These are phyloP conservation scores for Conticribra weissflogii DNA, from an alignment of 108 stramenopile genomes.

Conservation along the genomic window DNA sequence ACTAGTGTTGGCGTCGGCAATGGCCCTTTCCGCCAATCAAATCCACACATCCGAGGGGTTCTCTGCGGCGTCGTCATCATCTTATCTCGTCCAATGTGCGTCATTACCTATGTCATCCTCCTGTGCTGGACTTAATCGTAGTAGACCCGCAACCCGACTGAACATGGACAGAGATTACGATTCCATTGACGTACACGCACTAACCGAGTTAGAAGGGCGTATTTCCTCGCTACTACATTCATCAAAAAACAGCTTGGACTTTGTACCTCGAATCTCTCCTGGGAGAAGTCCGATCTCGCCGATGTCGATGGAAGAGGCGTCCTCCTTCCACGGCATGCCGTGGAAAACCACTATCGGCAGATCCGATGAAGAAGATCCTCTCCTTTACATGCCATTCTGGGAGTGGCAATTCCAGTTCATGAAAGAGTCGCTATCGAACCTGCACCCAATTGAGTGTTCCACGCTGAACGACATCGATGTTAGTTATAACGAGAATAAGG, in stretches of 20 bases:
- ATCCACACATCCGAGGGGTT: conserved; percentile 4
- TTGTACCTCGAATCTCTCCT: conserved; percentile 14
- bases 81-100: not conserved
- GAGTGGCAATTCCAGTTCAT: conserved; percentile 87
- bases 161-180: conserved; percentile 1
- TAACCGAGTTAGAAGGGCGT: conserved; percentile 28
- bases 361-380: conserved; percentile 49
- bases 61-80: conserved; percentile 8
- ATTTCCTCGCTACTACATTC: conserved; percentile 13
- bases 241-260: not conserved
- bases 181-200: conserved; percentile 11
- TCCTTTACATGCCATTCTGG: conserved; percentile 91
- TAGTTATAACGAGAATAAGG: conserved; percentile 66
- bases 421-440: conserved; percentile 67
- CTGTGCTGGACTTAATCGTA: not conserved
- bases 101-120: not conserved
- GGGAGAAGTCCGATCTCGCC: conserved; percentile 32
- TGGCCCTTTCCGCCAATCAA: conserved; percentile 6
- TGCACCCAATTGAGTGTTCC: conserved; percentile 65
- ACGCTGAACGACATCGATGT: conserved; percentile 61
- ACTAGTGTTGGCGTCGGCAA: conserved; percentile 26
- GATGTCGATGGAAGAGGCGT: conserved; percentile 48
- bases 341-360: conserved; percentile 76
- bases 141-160: not conserved
- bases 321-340: conserved; percentile 79